These are phyloP conservation scores for Viola pubescens DNA, from an alignment of 441 rosid species.

Conservation along the genomic window DNA sequence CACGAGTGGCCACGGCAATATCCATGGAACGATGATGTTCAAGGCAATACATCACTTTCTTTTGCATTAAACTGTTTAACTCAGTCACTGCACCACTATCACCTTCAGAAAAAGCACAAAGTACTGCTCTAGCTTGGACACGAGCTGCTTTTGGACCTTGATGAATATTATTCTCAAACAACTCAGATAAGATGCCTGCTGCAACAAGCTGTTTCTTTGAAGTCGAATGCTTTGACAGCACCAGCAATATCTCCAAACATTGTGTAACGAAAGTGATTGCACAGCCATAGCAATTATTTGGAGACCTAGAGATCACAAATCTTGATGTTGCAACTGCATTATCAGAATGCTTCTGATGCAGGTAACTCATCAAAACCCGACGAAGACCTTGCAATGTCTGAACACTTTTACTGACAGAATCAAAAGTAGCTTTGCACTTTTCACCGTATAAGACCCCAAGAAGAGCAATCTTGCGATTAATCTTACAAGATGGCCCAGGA, in stretches of 20 bases:
- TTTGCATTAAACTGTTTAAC: conserved; percentile 89
- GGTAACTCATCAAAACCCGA: conserved; percentile 90
- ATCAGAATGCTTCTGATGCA: conserved; percentile 93
- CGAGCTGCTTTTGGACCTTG: conserved; percentile 97
- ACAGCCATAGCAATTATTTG: conserved; percentile 98
- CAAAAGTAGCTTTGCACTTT: conserved; percentile 99
- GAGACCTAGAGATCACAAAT: conserved; percentile 88
- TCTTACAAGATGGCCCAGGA: conserved; percentile 99
- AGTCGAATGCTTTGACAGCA: conserved; percentile 73
- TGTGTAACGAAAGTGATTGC: conserved; percentile 96
- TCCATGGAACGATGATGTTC: conserved; percentile 99
- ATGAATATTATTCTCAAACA: conserved; percentile 98
- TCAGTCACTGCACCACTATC: conserved; percentile 83
- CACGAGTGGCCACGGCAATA: conserved; percentile 90
- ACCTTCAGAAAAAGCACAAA: conserved; percentile 95
- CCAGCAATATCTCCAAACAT: conserved; percentile 92
- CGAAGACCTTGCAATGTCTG: conserved; percentile 99
- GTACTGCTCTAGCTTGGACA: conserved; percentile 92
- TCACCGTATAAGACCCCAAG: conserved; percentile 99
- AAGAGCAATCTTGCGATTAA: conserved; percentile 98
- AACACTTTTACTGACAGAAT: conserved; percentile 99
- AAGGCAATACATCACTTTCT: conserved; percentile 98
- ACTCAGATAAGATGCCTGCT: conserved; percentile 86
- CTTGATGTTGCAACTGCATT: conserved; percentile 57
- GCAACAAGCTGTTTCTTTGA: conserved; percentile 92